Evolutionary conservation across 23 red algal species (phyloP).

Genomic region (Pyropia yezoensis): DNA sequence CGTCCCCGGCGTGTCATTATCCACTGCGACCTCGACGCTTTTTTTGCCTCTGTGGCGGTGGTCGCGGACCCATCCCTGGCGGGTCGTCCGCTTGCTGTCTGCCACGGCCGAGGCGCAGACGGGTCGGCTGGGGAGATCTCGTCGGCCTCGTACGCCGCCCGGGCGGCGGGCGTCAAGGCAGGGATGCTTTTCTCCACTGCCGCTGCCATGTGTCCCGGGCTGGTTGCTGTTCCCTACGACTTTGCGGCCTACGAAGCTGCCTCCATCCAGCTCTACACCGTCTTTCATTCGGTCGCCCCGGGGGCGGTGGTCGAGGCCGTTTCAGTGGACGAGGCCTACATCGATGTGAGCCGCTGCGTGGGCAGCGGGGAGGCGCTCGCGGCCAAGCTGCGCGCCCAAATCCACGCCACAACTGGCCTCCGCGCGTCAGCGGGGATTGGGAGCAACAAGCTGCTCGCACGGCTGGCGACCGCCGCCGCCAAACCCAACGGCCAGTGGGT

Average conservation of each 20-base stretch:
- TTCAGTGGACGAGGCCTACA: constrained; percentile 90
- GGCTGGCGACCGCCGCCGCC: constrained; percentile 74
- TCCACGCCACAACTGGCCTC: constrained; percentile 60
- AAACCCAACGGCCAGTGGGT: constrained; percentile 83
- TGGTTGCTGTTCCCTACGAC: constrained; percentile 75
- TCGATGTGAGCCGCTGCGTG: constrained; percentile 55
- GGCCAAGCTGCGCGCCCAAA: constrained; percentile 41
- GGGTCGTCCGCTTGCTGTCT: constrained; percentile 71
- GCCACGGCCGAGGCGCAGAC: constrained; percentile 30
- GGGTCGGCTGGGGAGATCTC: constrained; percentile 76
- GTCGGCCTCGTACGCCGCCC: constrained; percentile 80
- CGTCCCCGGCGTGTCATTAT: constrained; percentile 45
- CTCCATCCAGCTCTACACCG: constrained; percentile 55
- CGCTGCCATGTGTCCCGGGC: constrained; percentile 51
- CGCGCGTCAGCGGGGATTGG: constrained; percentile 89
- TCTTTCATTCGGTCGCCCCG: constrained; percentile 40
- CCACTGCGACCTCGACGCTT: constrained; percentile 96
- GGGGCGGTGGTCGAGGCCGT: constrained; percentile 67
- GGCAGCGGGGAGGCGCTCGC: constrained; percentile 33
- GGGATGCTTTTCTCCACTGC: constrained; percentile 84
- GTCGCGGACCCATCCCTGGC: constrained; percentile 42
- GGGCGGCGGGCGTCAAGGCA: constrained; percentile 66
- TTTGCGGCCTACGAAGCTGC: constrained; percentile 73
- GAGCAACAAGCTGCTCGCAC: constrained; percentile 70
- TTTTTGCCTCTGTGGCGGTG: constrained; percentile 88